Conservation (phyloP, 805 yeast species). For the Ogataea trehalophila region DNA sequence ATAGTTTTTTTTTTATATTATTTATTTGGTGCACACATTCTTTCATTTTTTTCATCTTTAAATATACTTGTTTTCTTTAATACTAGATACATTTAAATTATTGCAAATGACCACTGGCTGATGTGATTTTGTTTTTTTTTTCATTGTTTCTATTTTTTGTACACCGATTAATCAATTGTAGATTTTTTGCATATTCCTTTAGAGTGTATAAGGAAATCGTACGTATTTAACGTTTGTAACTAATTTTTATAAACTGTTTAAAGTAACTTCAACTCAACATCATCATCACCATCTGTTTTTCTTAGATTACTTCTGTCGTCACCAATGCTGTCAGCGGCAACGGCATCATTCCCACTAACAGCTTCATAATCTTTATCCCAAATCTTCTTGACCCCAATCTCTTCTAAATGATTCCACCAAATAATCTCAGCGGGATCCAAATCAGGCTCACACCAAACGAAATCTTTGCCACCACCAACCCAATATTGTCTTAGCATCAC, state of each 20-base stretch:
- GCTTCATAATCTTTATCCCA: slow-evolving; percentile 26
- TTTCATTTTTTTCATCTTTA: no score
- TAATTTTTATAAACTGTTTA: neutral
- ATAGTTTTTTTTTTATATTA: neutral
- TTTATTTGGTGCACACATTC: no score
- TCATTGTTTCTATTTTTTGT: neutral
- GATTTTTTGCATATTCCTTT: neutral
- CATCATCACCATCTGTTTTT: slow-evolving; percentile 8
- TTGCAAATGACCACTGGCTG: no score
- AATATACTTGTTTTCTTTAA: no score
- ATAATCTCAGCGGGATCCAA: slow-evolving; percentile 75
- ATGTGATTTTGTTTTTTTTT: neutral
- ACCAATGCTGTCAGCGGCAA: neutral
- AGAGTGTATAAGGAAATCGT: neutral
- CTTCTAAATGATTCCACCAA: slow-evolving; percentile 30
- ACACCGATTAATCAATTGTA: no score
- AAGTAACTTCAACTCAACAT: slow-evolving; percentile 12
- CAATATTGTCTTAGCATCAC: slow-evolving; percentile 73
- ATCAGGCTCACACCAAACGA: slow-evolving; percentile 87
- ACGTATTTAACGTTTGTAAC: neutral
- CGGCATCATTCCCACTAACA: neutral
- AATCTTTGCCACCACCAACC: slow-evolving; percentile 83
- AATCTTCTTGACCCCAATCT: slow-evolving; percentile 26
- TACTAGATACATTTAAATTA: neutral
- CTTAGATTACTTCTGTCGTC: slow-evolving; percentile 1